Evolutionary conservation across 192 early-diverging fungal genomes (phyloP).

Genomic region (Backusella circina): DNA sequence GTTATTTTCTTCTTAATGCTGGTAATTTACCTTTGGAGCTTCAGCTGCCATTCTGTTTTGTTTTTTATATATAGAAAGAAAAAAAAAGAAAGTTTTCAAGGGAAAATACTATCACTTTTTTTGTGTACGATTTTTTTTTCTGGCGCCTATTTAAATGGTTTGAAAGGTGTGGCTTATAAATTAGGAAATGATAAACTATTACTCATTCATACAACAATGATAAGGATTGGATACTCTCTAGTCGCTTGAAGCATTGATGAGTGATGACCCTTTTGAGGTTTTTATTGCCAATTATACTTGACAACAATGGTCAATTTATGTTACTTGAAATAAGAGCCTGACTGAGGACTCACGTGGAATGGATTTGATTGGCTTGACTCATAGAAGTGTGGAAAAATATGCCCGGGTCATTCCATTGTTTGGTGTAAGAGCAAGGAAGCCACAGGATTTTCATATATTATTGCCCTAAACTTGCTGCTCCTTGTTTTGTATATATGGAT

Average conservation of each 20-base stretch:
- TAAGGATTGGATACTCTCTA: not conserved
- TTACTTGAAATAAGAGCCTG: not conserved
- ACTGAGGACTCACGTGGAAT: not conserved
- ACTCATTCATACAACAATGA: not conserved
- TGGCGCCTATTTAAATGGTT: not conserved
- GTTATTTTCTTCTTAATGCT: not conserved
- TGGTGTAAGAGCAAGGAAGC: not conserved
- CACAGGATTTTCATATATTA: not conserved
- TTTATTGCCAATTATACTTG: not conserved
- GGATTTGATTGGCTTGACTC: conserved; percentile 3
- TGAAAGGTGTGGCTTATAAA: not conserved
- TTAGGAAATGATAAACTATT: not conserved
- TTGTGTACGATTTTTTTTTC: not conserved
- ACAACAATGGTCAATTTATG: not conserved
- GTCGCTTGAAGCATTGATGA: not conserved
- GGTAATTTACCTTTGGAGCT: conserved; percentile 19
- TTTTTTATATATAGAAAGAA: not conserved
- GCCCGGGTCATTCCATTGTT: not conserved
- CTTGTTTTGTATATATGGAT: not conserved
- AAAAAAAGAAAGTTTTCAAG: not conserved
- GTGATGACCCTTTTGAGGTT: not conserved
- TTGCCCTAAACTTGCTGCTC: not conserved
- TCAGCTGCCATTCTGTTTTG: conserved; percentile 8
- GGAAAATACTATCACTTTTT: not conserved
- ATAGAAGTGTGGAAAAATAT: not conserved